Conservation (phyloP, 1,284 basidiomycete genomes). For the Puccinia horiana region DNA sequence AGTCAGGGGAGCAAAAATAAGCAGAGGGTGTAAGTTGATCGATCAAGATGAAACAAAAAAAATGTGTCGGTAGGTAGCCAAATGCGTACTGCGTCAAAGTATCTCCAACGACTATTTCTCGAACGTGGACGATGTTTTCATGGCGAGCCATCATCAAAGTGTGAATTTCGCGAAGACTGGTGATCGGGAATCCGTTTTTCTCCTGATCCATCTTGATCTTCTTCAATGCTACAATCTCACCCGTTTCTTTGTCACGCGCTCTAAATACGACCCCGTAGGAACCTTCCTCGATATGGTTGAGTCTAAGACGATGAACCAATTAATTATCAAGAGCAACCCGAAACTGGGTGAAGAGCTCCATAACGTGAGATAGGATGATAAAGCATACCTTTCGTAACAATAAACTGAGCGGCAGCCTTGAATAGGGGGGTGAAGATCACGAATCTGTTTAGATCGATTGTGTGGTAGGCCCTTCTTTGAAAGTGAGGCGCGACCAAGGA, state of each 20-base stretch:
- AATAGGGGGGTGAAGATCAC: slow-evolving; percentile 50
- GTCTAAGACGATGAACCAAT: slow-evolving; percentile 51
- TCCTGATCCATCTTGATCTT: slow-evolving; percentile 98
- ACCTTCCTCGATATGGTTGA: slow-evolving; percentile 99
- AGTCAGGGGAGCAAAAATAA: neutral
- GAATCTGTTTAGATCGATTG: slow-evolving; percentile 41
- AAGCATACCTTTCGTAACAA: slow-evolving; percentile 70
- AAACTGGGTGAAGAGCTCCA: neutral
- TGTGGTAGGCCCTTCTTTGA: neutral
- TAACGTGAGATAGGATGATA: neutral
- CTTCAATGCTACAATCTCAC: slow-evolving; percentile 93
- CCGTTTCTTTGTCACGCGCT: slow-evolving; percentile 86
- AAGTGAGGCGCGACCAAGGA: slow-evolving; percentile 32
- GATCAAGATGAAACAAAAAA: neutral
- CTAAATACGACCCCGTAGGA: slow-evolving; percentile 97
- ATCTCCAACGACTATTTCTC: slow-evolving; percentile 98
- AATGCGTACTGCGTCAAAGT: slow-evolving; percentile 90
- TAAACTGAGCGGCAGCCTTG: slow-evolving; percentile 78
- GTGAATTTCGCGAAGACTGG: slow-evolving; percentile 89
- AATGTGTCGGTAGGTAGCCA: neutral
- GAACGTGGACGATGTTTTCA: slow-evolving; percentile 89
- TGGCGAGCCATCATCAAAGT: slow-evolving; percentile 77
- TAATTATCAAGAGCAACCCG: neutral
- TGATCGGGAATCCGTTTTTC: slow-evolving; percentile 97
- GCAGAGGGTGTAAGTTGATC: neutral